phyloP scores from a whole-genome alignment of 202 grass and related monocot species.

The Bolboschoenoplectus hybrid region DNA sequence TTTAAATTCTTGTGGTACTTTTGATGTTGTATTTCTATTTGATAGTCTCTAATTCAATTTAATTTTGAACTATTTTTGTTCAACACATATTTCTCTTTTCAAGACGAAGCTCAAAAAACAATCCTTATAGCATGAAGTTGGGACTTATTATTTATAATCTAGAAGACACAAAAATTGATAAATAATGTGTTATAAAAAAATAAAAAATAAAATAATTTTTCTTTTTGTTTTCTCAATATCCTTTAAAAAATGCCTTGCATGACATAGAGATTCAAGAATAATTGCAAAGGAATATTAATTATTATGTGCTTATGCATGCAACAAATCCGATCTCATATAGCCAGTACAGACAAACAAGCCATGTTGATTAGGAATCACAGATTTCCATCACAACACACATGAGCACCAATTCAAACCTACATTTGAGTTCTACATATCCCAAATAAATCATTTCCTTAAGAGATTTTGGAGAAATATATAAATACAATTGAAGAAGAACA shows the following conservation, averaged over 20 bases:
- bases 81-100: not conserved
- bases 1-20: not conserved
- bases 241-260: not conserved
- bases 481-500: not conserved
- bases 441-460: not conserved
- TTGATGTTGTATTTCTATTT: not conserved
- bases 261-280: not conserved
- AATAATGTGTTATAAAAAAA: not conserved
- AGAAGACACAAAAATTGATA: not conserved
- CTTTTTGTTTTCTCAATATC: no score
- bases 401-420: not conserved
- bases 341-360: not conserved
- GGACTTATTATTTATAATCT: not conserved
- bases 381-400: not conserved
- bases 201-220: no score
- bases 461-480: not conserved
- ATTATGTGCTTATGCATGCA: not conserved
- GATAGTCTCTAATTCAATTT: not conserved
- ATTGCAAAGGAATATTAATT: not conserved
- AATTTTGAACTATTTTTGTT: not conserved
- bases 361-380: not conserved
- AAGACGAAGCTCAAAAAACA: not conserved
- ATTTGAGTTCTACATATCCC: not conserved
- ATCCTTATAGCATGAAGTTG: not conserved
- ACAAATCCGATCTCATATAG: slow-evolving; percentile 1